phyloP scores from a whole-genome alignment of 257 asterid genomes.

The Lantana camara region DNA sequence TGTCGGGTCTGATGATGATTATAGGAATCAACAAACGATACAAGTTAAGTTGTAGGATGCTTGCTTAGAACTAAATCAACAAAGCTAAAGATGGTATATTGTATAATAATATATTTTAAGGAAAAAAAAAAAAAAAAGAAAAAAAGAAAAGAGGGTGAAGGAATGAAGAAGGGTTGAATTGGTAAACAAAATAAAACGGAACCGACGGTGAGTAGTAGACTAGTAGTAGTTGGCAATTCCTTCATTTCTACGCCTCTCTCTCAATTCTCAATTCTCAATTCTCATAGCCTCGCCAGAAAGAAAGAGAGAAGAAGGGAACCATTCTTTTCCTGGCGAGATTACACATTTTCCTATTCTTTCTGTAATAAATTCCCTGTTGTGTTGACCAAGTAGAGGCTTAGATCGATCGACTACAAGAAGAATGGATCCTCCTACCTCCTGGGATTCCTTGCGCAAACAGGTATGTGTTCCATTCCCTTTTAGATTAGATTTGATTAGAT shows the following conservation, averaged over 20 bases:
- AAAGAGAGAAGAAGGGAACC: background rate
- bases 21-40: too few species aligned
- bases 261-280: too few species aligned
- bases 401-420: background rate
- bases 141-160: background rate
- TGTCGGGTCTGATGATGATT: too few species aligned
- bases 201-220: conserved; percentile 23
- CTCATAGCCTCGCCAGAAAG: background rate
- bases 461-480: conserved; percentile 34
- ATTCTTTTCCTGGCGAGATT: background rate
- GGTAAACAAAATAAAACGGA: conserved; percentile 22
- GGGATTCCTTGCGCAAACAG: conserved; percentile 98
- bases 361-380: too few species aligned
- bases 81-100: too few species aligned
- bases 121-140: background rate
- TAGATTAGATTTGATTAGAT: background rate
- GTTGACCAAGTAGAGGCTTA: background rate
- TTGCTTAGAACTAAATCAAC: too few species aligned
- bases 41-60: too few species aligned
- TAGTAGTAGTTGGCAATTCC: conserved; percentile 36
- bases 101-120: too few species aligned
- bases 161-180: conserved; percentile 7
- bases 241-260: conserved; percentile 32
- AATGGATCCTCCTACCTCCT: conserved; percentile 84
- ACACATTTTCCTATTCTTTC: too few species aligned